These are phyloP conservation scores for Setomelanomma holmii DNA, from an alignment of 2,329 filamentous ascomycete genomes.

Conservation along the genomic window DNA sequence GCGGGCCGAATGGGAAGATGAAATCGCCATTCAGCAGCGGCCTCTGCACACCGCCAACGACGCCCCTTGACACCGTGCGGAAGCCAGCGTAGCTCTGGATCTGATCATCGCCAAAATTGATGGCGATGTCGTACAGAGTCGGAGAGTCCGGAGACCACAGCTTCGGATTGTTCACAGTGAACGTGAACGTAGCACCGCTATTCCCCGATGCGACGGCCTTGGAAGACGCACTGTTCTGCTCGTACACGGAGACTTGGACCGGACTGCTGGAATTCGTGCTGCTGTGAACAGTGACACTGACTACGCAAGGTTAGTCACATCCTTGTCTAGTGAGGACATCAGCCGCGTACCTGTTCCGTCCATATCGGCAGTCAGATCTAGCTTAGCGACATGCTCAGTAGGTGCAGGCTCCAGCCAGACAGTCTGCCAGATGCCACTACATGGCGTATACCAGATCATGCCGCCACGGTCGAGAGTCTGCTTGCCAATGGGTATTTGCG, in stretches of 20 bases:
- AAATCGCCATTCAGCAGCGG: slow-evolving; percentile 74
- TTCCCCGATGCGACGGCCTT: slow-evolving; percentile 55
- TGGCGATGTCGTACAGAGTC: slow-evolving; percentile 68
- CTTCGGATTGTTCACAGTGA: slow-evolving; percentile 62
- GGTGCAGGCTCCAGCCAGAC: slow-evolving; percentile 75
- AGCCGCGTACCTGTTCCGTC: slow-evolving; percentile 37
- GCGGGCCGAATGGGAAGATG: slow-evolving; percentile 70
- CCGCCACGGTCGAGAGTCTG: slow-evolving; percentile 64
- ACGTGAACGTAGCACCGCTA: slow-evolving; percentile 61
- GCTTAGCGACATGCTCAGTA: slow-evolving; percentile 61
- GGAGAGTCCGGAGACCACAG: slow-evolving; percentile 72
- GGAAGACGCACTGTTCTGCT: slow-evolving; percentile 43
- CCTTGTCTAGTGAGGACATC: neutral
- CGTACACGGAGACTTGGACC: slow-evolving; percentile 50
- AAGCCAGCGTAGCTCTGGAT: slow-evolving; percentile 73
- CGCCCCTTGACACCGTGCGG: slow-evolving; percentile 65
- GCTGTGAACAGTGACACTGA: slow-evolving; percentile 64
- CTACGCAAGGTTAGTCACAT: slow-evolving; percentile 45
- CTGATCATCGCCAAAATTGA: slow-evolving; percentile 61
- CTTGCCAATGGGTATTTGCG: slow-evolving; percentile 71
- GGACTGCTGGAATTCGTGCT: slow-evolving; percentile 44
- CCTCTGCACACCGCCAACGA: slow-evolving; percentile 65
- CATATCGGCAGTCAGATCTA: slow-evolving; percentile 64
- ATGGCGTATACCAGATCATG: slow-evolving; percentile 73
- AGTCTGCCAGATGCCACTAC: slow-evolving; percentile 76